Evolutionary conservation across 805 yeast species (phyloP), one percentile per base, ranked within the genome.

Genomic region (Kockiozyma suomiensis): DNA sequence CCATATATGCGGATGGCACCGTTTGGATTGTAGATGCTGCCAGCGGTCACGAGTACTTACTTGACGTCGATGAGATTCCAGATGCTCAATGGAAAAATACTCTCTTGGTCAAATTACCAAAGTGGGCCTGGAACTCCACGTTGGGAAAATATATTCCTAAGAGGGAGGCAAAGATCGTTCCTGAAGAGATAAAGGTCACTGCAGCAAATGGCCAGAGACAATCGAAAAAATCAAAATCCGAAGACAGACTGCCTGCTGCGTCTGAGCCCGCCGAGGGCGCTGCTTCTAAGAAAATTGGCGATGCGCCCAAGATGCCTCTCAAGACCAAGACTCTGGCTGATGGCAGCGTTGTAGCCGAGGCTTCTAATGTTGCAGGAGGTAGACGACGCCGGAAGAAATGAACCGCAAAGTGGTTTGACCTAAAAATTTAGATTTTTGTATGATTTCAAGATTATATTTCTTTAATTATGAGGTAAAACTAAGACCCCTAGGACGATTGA

Each of bases 61-160:
- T 77, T 21, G 66, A 66, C 38, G 57, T 66, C 21, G 69, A 66
- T 15, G 73, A 66, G 23, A 62, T 75, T 38, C 64, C 54, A 33
- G 64, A 62, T 54, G 78, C 80, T 28, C 61, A 66, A 4, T 67
- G 76, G 70, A 40, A 53, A 43, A 73, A 71, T 51, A 74, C 80
- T 1, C 23, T 73, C 19, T 57, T 72, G n/a, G 65, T 67, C 47
- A 57, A 50, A 42, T 45, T 70, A 23, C 74, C 75, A 3, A 15
- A 28, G 48, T 55, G 64, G 65, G 32, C 68, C 1, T 41, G 66
- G 45, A 40, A 45, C 42, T 58, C 56, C 30, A 45, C 68, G 8
- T 56, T 66, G 13, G 69, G 70, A 17, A 40, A 54, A 26, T 58
- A 37, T 26, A 10, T 59, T 8, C 50, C 41, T 10, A 17, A 38